Percentiles rank a stretch among this genome's conserved stretches.
Conservation (phyloP, 2,329 filamentous ascomycete genomes). For the Dactylellina haptotyla region DNA sequence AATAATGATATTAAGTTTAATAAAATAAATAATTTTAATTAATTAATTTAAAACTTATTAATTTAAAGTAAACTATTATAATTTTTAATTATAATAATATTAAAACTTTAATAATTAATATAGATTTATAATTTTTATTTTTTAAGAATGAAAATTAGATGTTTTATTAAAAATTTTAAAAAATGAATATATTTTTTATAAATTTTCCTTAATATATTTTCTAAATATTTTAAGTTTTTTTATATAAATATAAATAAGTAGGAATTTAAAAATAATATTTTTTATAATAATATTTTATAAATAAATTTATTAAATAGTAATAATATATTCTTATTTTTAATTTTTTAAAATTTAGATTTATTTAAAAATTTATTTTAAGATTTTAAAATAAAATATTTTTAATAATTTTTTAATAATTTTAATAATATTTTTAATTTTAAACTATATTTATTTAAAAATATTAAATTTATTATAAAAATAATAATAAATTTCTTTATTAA, state of each 20-base stretch:
- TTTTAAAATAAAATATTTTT: constrained; percentile 1
- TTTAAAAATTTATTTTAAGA: constrained; percentile 1
- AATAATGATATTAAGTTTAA: constrained; percentile 5
- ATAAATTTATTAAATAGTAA: too few species aligned
- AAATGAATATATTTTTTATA: background rate
- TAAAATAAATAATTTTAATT: background rate
- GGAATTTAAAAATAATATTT: background rate
- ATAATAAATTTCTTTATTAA: constrained; percentile 7
- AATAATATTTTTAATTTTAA: constrained; percentile 9
- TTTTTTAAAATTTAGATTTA: background rate
- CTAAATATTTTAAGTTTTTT: background rate
- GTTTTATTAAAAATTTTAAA: too few species aligned
- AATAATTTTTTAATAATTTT: background rate
- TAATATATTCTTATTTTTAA: background rate
- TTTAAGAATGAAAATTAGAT: too few species aligned
- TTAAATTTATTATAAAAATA: background rate
- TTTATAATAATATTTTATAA: too few species aligned
- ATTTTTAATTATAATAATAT: background rate
- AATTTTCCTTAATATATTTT: background rate
- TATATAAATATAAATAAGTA: too few species aligned
- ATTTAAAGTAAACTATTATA: background rate
- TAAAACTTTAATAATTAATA: background rate
- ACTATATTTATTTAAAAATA: constrained; percentile 6
- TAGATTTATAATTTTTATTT: background rate
- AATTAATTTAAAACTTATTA: background rate